Conservation (phyloP, 768 basidiomycete species). For the Rickenella mellea region DNA sequence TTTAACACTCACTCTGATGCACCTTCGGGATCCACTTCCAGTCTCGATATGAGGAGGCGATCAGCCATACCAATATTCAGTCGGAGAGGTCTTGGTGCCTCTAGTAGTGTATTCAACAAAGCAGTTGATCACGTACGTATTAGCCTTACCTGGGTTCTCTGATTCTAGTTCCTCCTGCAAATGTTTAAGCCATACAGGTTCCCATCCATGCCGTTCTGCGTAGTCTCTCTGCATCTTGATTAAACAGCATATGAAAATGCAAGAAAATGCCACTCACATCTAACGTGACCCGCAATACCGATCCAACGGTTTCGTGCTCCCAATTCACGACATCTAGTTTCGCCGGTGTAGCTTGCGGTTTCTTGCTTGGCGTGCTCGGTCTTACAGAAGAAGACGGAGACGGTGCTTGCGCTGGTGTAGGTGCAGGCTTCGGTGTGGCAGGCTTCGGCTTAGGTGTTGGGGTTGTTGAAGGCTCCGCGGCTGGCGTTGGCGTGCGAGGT, state of each 20-base stretch:
- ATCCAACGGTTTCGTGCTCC: conserved; percentile 63
- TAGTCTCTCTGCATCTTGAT: conserved; percentile 35
- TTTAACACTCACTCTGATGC: conserved; percentile 47
- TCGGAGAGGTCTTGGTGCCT: conserved; percentile 26
- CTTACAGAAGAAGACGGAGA: conserved; percentile 15
- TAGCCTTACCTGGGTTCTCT: conserved; percentile 41
- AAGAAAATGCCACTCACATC: conserved; percentile 39
- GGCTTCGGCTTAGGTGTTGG: conserved; percentile 15
- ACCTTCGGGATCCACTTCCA: conserved; percentile 66
- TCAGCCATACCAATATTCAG: conserved; percentile 58
- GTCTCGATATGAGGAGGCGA: conserved; percentile 71
- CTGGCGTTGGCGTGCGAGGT: conserved; percentile 19
- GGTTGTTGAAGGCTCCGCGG: conserved; percentile 21
- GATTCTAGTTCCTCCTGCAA: conserved; percentile 58
- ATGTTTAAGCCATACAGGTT: conserved; percentile 76
- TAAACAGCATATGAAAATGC: conserved; percentile 1
- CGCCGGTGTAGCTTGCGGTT: conserved; percentile 19
- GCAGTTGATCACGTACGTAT: neutral
- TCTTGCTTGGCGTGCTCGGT: conserved; percentile 39
- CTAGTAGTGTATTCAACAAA: conserved; percentile 2
- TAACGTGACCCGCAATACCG: conserved; percentile 71
- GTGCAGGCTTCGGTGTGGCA: conserved; percentile 15
- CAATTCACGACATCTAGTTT: conserved; percentile 54
- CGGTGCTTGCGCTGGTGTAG: conserved; percentile 27
- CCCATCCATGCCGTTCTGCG: conserved; percentile 53